Conservation (phyloP, 176 grass and related monocot species). For the Cenchrus fungigraminus region DNA sequence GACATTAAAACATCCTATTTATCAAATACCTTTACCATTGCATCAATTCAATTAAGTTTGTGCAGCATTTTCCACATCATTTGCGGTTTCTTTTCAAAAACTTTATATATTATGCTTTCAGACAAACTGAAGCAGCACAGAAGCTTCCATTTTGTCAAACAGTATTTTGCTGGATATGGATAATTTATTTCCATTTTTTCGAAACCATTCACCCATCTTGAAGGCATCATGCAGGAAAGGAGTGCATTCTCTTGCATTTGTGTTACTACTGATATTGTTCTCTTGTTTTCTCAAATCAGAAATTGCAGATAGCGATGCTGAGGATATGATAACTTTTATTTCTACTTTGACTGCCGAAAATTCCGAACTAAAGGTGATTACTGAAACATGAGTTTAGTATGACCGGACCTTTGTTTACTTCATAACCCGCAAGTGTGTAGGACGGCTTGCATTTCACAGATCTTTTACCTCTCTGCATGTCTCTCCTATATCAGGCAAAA, state of each 20-base stretch:
- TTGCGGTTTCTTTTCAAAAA: background rate
- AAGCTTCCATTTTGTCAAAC: background rate
- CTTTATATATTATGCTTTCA: background rate
- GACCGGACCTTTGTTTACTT: background rate
- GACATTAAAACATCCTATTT: too few species aligned
- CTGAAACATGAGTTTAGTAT: background rate
- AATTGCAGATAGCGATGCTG: constrained; percentile 35
- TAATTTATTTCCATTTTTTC: background rate
- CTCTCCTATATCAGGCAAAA: constrained; percentile 46
- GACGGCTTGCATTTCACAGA: background rate
- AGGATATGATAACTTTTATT: constrained; percentile 33
- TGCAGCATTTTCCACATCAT: background rate
- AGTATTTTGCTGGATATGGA: background rate
- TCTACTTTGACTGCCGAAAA: constrained; percentile 51
- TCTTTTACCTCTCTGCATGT: background rate
- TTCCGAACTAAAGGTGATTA: constrained; percentile 48
- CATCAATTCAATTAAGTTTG: background rate
- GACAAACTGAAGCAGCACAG: background rate
- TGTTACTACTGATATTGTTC: background rate
- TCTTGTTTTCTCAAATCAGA: constrained; percentile 42
- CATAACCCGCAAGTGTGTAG: background rate
- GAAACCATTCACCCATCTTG: background rate
- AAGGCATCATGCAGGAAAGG: background rate
- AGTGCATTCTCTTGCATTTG: background rate
- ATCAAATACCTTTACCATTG: background rate